Evolutionary conservation across 306 rosid species (phyloP).

Genomic region (Ochetophila trinervis): DNA sequence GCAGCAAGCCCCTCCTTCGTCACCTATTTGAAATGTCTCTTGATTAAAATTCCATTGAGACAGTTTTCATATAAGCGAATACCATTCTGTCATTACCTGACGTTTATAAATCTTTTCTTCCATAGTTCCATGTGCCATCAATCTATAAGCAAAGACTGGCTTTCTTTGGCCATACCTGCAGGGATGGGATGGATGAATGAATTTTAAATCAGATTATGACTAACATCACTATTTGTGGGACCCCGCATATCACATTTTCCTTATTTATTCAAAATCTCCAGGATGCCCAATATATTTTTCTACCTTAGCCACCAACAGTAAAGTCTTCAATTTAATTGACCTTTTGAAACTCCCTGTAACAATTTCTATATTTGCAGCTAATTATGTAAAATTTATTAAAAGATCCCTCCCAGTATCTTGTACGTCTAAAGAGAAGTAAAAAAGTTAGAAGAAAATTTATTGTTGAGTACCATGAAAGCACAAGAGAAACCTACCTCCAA

Average conservation of each 20-base stretch:
- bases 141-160: conserved; percentile 92
- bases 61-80: conserved; percentile 23
- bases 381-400: no score
- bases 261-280: no score
- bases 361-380: no score
- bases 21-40: conserved; percentile 49
- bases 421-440: no score
- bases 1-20: conserved; percentile 99
- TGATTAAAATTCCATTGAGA: conserved; percentile 20
- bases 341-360: no score
- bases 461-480: background rate
- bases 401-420: no score
- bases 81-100: conserved; percentile 54
- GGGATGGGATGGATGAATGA: conserved; percentile 18
- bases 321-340: no score
- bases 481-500: conserved; percentile 63
- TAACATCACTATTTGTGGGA: no score
- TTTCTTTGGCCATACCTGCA: conserved; percentile 94
- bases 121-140: conserved; percentile 98
- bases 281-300: no score
- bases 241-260: no score
- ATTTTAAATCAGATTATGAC: conserved; percentile 2
- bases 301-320: no score
- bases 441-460: background rate
- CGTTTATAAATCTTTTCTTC: conserved; percentile 98